Evolutionary conservation across 2,329 filamentous ascomycete genomes (phyloP), one percentile per base, ranked within the genome.

Genomic region (Pseudogymnoascus sp.): DNA sequence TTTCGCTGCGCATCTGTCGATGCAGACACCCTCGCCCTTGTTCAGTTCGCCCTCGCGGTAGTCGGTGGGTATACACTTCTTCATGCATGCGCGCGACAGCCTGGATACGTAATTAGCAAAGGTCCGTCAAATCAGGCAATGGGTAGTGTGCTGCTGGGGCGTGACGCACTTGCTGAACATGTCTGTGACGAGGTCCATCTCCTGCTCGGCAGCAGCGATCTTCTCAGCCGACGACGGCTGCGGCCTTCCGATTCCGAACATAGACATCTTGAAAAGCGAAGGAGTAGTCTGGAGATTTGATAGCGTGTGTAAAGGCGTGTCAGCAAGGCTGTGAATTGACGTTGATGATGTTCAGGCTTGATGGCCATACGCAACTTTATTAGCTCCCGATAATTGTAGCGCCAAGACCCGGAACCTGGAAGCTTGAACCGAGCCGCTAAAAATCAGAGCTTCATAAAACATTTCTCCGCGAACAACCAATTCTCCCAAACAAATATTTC

Each of bases 21-120:
- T 86, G 80, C 95, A 99, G 70, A 99, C 94, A 69, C 89, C 92
- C 79, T 99, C 94, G 82, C 92, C 95, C 81, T 99, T 99, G 85
- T 97, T 96, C 72, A 99, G 86, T 70, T 99, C 93, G 75, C 85
- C 86, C 80, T 99, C 94, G 75, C 92, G 91, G 85, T 97, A 99
- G 71, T 93, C 86, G 72, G 80, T 82, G 65, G 93, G 93, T 69
- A 99, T 85, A 79, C 94, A 99, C 81, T 99, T 99, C 74, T 88
- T 86, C 68, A 89, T 86, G 85, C 94, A 99, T 65, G 90, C 89
- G 76, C 90, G 86, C 71, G 91, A 87, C 66, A 97, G 84, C 66
- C 92, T 95, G 68, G 25, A 41, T n/a, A 12, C 28, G 25, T 25
- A 50, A 54, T 63, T 63, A 66, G 64, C 28, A 50, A 50, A 35